Conservation (phyloP, 2,329 filamentous ascomycete species). For the Hirsutella thompsonii region DNA sequence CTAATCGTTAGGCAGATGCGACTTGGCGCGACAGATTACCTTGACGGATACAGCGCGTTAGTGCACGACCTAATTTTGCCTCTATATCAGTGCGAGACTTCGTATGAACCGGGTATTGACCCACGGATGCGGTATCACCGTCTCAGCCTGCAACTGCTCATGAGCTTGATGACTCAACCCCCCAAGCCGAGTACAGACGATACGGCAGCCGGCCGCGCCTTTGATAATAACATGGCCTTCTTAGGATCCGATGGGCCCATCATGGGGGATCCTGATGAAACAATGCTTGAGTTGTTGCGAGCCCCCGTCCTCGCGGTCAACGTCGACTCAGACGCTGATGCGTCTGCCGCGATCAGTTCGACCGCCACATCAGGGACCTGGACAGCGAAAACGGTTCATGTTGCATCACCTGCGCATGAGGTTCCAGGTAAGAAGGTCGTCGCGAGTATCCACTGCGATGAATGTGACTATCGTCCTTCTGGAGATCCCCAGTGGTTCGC, state of each 20-base stretch:
- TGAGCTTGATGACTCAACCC: conserved; percentile 24
- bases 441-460: conserved; percentile 31
- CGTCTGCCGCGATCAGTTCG: background rate
- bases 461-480: conserved; percentile 42
- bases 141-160: conserved; percentile 22
- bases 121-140: conserved; percentile 28
- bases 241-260: no score
- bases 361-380: background rate
- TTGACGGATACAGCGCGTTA: conserved; percentile 26
- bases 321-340: no score
- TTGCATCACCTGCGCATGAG: background rate
- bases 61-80: conserved; percentile 28
- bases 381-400: background rate
- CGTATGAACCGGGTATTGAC: conserved; percentile 4
- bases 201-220: background rate
- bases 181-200: background rate
- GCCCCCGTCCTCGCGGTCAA: no score
- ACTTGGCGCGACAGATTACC: conserved; percentile 22
- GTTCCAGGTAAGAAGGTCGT: conserved; percentile 17
- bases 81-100: conserved; percentile 22
- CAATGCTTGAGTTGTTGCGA: no score
- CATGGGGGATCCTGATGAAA: no score
- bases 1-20: conserved; percentile 17
- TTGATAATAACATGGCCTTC: no score
- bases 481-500: conserved; percentile 46